phyloP scores from a whole-genome alignment of 345 rosid genomes.

The Durio zibethinus region DNA sequence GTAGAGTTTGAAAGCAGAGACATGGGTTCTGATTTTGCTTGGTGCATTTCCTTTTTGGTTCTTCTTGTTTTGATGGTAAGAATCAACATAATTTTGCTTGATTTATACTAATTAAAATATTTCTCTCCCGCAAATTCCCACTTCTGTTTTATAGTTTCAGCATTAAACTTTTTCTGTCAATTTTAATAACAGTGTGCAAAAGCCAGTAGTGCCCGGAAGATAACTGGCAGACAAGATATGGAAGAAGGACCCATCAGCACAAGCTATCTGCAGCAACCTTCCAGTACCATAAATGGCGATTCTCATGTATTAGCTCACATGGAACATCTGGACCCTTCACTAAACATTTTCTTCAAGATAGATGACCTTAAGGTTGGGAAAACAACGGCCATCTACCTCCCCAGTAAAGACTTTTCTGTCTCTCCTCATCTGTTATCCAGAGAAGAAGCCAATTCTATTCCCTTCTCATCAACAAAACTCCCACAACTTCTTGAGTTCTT shows the following conservation, averaged over 20 bases:
- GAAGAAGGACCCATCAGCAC: neutral
- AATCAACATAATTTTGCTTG: neutral
- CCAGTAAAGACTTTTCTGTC: conserved; percentile 30
- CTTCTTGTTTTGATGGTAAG: conserved; percentile 14
- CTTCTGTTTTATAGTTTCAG: neutral
- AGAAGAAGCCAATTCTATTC: conserved; percentile 55
- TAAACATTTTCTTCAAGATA: conserved; percentile 45
- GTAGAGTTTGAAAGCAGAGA: neutral
- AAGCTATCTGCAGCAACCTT: conserved; percentile 1
- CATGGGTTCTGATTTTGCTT: conserved; percentile 9
- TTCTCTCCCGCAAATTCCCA: neutral
- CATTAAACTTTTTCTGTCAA: neutral
- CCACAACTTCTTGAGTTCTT: conserved; percentile 48
- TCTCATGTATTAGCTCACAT: conserved; percentile 1
- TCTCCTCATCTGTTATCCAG: conserved; percentile 53
- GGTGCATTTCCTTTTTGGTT: neutral
- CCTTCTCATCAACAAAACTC: conserved; percentile 51
- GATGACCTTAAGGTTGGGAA: conserved; percentile 47
- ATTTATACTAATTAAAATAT: neutral
- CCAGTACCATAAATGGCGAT: neutral
- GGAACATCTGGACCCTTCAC: conserved; percentile 40
- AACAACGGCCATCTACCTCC: conserved; percentile 36
- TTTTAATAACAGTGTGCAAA: neutral
- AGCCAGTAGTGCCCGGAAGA: neutral
- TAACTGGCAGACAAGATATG: neutral